phyloP scores from a whole-genome alignment of 257 asterid genomes.

The Anisodus acutangulus region DNA sequence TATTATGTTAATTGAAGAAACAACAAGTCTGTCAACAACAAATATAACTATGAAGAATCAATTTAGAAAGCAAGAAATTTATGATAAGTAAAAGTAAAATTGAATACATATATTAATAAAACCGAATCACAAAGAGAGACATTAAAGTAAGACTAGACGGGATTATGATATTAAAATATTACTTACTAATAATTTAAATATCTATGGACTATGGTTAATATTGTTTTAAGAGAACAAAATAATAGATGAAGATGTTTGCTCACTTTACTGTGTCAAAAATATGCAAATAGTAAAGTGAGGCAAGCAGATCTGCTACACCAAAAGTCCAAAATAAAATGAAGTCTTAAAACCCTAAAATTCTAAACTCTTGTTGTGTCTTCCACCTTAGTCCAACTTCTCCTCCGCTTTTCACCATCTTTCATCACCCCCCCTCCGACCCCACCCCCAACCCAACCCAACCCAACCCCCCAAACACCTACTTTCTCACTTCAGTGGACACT shows the following conservation, averaged over 20 bases:
- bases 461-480: neutral
- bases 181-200: neutral
- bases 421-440: neutral
- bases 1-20: neutral
- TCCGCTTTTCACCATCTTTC: conserved; percentile 21
- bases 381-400: neutral
- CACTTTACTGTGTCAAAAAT: neutral
- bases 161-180: too few relatives aligned
- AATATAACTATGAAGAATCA: neutral
- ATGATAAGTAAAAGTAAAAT: too few relatives aligned
- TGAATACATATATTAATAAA: too few relatives aligned
- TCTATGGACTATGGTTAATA: neutral
- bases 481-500: conserved; percentile 12
- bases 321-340: neutral
- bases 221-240: neutral
- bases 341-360: conserved; percentile 28
- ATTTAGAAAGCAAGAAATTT: too few relatives aligned
- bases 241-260: neutral
- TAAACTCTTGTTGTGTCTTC: conserved; percentile 1
- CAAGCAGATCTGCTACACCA: neutral
- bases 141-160: neutral
- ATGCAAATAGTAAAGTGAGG: conserved; percentile 13
- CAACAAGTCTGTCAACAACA: neutral
- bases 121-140: neutral
- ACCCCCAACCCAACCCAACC: neutral